Conservation (phyloP, 1,284 basidiomycete genomes). For the Ganoderma leucocontextum region DNA sequence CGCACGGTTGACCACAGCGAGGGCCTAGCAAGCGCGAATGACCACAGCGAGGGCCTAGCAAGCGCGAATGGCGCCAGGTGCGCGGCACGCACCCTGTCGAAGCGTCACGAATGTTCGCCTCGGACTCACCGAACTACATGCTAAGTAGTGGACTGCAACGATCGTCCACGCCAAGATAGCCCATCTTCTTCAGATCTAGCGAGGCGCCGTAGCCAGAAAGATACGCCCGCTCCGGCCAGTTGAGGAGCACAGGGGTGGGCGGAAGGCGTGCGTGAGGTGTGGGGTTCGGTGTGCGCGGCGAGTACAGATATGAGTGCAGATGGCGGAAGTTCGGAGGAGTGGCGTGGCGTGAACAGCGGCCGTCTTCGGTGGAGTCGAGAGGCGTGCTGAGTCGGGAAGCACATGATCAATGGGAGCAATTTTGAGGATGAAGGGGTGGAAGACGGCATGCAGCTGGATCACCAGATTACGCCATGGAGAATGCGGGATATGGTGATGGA, state of each 20-base stretch:
- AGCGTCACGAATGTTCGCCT: too few relatives aligned
- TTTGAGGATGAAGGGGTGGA: conserved; percentile 44
- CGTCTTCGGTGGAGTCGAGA: conserved; percentile 54
- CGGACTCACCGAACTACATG: too few relatives aligned
- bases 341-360: conserved; percentile 77
- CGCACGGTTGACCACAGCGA: conserved; percentile 9
- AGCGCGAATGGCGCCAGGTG: conserved; percentile 11
- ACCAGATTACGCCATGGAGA: background rate
- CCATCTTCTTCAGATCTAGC: too few relatives aligned
- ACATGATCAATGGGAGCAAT: conserved; percentile 75
- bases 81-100: too few relatives aligned
- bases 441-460: conserved; percentile 19
- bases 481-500: background rate
- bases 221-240: conserved; percentile 47
- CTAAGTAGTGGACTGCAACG: too few relatives aligned
- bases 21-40: conserved; percentile 3
- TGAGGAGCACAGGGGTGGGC: conserved; percentile 57
- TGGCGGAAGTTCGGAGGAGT: conserved; percentile 67
- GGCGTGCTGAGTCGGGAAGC: conserved; percentile 54
- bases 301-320: conserved; percentile 70
- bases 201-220: too few relatives aligned
- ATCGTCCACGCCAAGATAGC: too few relatives aligned
- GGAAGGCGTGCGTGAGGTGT: conserved; percentile 76
- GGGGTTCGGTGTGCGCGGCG: conserved; percentile 55
- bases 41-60: conserved; percentile 6